Base-by-base conservation (phyloP, 2,329 filamentous ascomycete species). In the Aureobasidium sp. region DNA sequence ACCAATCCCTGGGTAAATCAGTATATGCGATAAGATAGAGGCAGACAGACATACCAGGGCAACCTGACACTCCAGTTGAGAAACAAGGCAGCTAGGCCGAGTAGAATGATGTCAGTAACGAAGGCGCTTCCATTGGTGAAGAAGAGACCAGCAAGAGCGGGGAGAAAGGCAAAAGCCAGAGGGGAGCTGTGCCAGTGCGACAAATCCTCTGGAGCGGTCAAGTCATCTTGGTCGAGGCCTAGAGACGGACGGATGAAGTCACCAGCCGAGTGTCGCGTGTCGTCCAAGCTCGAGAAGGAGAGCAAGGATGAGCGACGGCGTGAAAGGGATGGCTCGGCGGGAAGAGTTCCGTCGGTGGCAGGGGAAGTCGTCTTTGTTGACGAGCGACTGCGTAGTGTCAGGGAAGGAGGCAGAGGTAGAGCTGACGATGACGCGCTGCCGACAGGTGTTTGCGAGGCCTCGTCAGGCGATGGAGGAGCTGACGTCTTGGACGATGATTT, bases 61-160 rank as follows among this genome's bases (percentile, higher is more conserved):
- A 94, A 80, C 61, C 90, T 87, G 47, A 97, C 88, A 53, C 90
- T 92, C 90, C 91, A 97, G 72, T 96, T 92, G 64, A 97, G 78
- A 69, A 97, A 95, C 48, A 97, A 82, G 5, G 88, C 90, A 2
- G 90, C 89, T 64, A 97, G 75, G 3, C 83, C 85, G 36, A 97
- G 76, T 37, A 97, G 79, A 68, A 94, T 87, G 32, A 96, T 76
- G 73, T 97, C 93, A 0, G 91, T 96, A 60, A 92, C 85, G 64
- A 97, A 81, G 0, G 87, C 84, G 67, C 87, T 88, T 13, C 93
- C 93, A 76, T 96, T 89, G 64, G 89, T 83, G 72, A 96, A 95
- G 61, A 97, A 78, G 53, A 95, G 75, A 0, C 92, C 93, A 0
- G 85, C 90, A n/a, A 96, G 71, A 1, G 92, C 91, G 3, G 93